A percentile compares a stretch with the other conserved stretches of the same genome.
phyloP scores from a whole-genome alignment of 495 filamentous ascomycete genomes.

The Lasiosphaeriaceae sp. region DNA sequence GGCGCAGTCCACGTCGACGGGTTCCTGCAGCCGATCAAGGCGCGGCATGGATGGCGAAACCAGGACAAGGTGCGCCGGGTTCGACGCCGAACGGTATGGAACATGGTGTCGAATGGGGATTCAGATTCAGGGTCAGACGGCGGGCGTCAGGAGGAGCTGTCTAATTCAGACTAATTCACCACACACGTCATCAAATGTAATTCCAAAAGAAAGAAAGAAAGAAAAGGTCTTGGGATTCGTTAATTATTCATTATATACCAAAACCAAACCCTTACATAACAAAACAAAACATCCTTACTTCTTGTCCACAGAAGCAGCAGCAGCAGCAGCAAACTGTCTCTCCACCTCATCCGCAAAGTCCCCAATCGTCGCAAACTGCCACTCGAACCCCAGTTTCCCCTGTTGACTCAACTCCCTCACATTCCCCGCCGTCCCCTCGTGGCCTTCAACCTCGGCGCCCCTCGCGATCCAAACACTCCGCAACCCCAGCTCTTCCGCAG shows the following conservation, averaged over 20 bases:
- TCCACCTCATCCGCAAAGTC: slow-evolving; percentile 72
- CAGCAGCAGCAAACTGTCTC: slow-evolving; percentile 37
- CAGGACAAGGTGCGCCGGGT: slow-evolving; percentile 1
- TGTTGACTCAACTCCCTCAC: slow-evolving; percentile 35
- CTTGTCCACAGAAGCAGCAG: too few relatives aligned
- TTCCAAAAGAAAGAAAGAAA: background rate
- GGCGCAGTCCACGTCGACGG: slow-evolving; percentile 52
- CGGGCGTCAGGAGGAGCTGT: background rate
- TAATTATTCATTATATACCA: too few relatives aligned
- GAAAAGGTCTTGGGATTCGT: too few relatives aligned
- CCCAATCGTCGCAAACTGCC: slow-evolving; percentile 58
- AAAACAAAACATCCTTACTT: background rate
- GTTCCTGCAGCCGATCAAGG: slow-evolving; percentile 42
- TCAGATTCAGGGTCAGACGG: background rate
- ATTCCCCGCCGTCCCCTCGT: slow-evolving; percentile 42
- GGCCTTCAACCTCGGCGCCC: slow-evolving; percentile 38
- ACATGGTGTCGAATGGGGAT: too few relatives aligned
- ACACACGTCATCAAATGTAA: background rate
- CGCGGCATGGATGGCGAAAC: slow-evolving; percentile 30
- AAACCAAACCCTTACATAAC: background rate
- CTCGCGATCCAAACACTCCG: slow-evolving; percentile 69
- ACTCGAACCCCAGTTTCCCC: slow-evolving; percentile 39
- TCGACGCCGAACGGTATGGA: too few relatives aligned
- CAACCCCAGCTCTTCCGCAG: slow-evolving; percentile 59
- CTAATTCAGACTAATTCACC: background rate